phyloP scores from a whole-genome alignment of 345 rosid species.

The Ceriops zippeliana region DNA sequence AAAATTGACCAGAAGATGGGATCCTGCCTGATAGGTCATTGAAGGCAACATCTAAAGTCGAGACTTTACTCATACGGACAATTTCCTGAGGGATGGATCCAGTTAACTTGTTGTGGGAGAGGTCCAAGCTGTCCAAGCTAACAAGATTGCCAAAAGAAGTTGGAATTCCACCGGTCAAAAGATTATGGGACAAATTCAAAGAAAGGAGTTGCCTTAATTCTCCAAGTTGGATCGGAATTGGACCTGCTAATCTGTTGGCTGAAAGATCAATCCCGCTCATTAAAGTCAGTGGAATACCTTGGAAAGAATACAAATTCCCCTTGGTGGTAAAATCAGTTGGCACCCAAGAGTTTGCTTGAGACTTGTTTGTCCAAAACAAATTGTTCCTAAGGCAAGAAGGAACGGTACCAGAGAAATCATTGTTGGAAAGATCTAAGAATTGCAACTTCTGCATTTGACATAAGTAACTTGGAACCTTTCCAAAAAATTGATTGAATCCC shows the following conservation, averaged over 20 bases:
- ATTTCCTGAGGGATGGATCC: constrained; percentile 20
- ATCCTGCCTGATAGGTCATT: constrained; percentile 21
- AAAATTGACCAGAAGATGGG: constrained; percentile 17
- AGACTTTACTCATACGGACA: not conserved
- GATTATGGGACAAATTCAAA: constrained; percentile 20
- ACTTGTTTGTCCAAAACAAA: constrained; percentile 10
- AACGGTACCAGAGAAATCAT: constrained; percentile 12
- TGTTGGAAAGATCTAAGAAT: constrained; percentile 22
- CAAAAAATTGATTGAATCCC: constrained; percentile 11
- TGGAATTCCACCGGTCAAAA: constrained; percentile 18
- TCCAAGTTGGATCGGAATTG: constrained; percentile 15
- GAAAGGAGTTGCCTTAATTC: constrained; percentile 17
- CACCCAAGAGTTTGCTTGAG: constrained; percentile 14
- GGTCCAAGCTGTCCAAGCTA: constrained; percentile 25
- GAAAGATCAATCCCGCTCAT: constrained; percentile 27
- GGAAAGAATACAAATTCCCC: constrained; percentile 12
- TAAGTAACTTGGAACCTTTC: not conserved
- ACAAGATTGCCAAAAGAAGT: constrained; percentile 9
- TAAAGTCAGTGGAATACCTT: constrained; percentile 19
- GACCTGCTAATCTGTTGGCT: constrained; percentile 8
- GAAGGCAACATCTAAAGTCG: constrained; percentile 16
- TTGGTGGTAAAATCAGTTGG: constrained; percentile 26
- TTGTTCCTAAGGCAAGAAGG: constrained; percentile 17
- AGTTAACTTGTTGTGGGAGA: constrained; percentile 20
- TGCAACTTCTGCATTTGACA: constrained; percentile 21